Evolutionary conservation across 805 yeast genomes (phyloP).

Genomic region (Yarrowia sp.): DNA sequence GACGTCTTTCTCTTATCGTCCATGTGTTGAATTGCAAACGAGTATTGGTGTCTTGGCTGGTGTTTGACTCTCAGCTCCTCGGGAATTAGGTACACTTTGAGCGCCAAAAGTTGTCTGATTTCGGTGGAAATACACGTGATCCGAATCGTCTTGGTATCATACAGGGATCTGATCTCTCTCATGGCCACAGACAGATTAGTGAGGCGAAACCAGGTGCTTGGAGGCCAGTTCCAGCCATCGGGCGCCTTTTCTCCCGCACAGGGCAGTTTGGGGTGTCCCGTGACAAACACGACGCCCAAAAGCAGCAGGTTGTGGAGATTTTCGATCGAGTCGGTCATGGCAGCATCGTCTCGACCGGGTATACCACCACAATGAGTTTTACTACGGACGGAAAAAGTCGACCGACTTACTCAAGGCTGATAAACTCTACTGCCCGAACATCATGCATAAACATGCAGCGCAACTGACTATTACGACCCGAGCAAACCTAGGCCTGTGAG

Average conservation of each 20-base stretch:
- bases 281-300: slow-evolving; percentile 5
- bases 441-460: slow-evolving; percentile 21
- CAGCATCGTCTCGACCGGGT: not conserved
- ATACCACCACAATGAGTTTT: too few relatives aligned
- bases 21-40: not conserved
- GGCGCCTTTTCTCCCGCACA: slow-evolving; percentile 9
- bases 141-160: slow-evolving; percentile 3
- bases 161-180: not conserved
- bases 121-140: not conserved
- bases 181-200: not conserved
- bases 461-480: not conserved
- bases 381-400: too few relatives aligned
- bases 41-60: not conserved
- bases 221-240: slow-evolving; percentile 36
- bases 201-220: slow-evolving; percentile 5
- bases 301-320: slow-evolving; percentile 10
- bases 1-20: slow-evolving; percentile 6
- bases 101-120: not conserved
- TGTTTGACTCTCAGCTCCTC: not conserved
- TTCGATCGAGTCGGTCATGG: not conserved
- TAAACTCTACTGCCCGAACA: not conserved
- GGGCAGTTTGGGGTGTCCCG: slow-evolving; percentile 10
- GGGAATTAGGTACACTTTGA: slow-evolving; percentile 16
- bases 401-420: too few relatives aligned
- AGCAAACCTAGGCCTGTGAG: slow-evolving; percentile 1